Evolutionary conservation across 805 yeast genomes (phyloP), one percentile per base, ranked within the genome.

Genomic region (Spathaspora sp.): DNA sequence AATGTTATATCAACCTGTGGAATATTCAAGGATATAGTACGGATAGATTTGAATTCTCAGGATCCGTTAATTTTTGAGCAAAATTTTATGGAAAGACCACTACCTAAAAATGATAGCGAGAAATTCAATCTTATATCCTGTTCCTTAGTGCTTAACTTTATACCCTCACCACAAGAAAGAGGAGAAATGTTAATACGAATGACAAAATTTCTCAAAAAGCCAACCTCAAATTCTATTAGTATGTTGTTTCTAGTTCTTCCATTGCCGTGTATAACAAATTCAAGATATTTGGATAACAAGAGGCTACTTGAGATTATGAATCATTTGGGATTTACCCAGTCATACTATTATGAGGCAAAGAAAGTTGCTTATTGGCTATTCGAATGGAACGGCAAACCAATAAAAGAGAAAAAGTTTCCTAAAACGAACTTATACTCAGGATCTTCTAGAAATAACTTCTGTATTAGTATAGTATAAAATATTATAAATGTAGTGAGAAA

Each of bases 141-240:
- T 55, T 89, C 97, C 0, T 66, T 93, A 50, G 99, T 93, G 39
- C 72, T 93, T 12, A 93, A 93, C 63, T 93, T 89, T 68, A 97
- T 93, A 1, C 89, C 97, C 0, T 81, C 81, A 1, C 82, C 92
- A 0, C 60, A 59, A 8, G 79, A 70, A 12, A 70, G 99, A 49
- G 97, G 97, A 2, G 79, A 78, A 5, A 93, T 93, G 97, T 70
- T 91, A 55, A 60, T 62, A 35, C 64, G 87, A 50, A 79, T 89
- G 9, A 69, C 80, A 3, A 51, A 70, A 26, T 92, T 89, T 60
- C 69, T 92, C 39, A 68, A 67, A 39, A 61, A 62, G 3, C 73
- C 79, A 2, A 49, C 53, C 1, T 20, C 29, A 0, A 49, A 48
- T 3, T 49, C 57, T 6, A 52, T 65, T 3, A 73, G 81, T 5